Percentiles rank a stretch among this genome's conserved stretches.
These are phyloP conservation scores for Babesia gibsoni DNA, from an alignment of 169 alveolate genomes.

Conservation along the genomic window DNA sequence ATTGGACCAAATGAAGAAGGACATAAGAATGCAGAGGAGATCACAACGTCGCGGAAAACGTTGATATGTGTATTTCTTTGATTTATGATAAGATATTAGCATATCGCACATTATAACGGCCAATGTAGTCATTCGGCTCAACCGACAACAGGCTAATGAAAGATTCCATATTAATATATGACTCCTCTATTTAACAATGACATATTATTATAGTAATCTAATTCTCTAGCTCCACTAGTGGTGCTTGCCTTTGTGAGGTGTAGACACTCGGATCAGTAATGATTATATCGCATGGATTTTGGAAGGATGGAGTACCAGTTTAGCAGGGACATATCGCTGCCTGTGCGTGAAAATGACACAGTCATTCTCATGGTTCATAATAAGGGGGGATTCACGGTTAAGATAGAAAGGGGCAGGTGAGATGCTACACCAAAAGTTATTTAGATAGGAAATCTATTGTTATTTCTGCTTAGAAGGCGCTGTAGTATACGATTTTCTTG, in stretches of 20 bases:
- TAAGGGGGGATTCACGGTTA: slow-evolving; percentile 42
- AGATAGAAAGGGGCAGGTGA: slow-evolving; percentile 45
- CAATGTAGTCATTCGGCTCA: background rate
- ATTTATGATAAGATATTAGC: background rate
- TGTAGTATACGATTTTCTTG: no score
- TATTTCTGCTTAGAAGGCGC: background rate
- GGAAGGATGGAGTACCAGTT: background rate
- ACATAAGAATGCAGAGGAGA: slow-evolving; percentile 64
- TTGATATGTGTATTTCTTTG: background rate
- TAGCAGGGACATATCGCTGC: slow-evolving; percentile 9
- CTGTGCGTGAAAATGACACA: slow-evolving; percentile 47
- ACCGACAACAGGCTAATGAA: background rate
- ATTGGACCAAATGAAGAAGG: slow-evolving; percentile 77
- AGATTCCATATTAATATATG: no score
- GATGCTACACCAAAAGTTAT: background rate
- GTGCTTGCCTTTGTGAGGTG: no score
- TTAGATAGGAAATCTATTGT: background rate
- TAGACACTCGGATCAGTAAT: no score
- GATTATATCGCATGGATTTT: background rate
- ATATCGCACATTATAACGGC: background rate
- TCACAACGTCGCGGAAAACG: slow-evolving; percentile 36
- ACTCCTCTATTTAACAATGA: no score
- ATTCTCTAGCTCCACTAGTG: no score
- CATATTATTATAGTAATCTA: no score
- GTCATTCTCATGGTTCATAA: slow-evolving; percentile 49